Evolutionary conservation across 2,329 filamentous ascomycete species (phyloP), one percentile per base, ranked within the genome.

Genomic region (Ophiostoma ulmi): DNA sequence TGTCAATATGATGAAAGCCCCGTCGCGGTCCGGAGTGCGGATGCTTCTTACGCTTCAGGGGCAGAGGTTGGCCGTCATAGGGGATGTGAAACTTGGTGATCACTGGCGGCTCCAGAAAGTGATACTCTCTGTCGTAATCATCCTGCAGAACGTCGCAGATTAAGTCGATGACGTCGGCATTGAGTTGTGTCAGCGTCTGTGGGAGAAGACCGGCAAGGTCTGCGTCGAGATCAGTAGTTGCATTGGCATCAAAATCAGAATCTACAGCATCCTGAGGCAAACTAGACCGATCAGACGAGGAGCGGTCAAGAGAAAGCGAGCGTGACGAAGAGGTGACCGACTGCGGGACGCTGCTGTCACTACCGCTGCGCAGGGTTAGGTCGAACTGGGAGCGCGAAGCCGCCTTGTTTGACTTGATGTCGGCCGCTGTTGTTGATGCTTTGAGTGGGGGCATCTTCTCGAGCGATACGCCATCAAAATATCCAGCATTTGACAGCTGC

Each of bases 91-190:
- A 77, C 52, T 73, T 77, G 20, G 72, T 73, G 7, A 83, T 73
- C 1, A 76, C 75, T 3, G 63, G 17, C 36, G 81, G 84, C 55
- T 83, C 80, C 2, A 85, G 77, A 55, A 83, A 75, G 73, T 84
- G 83, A 17, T 78, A 79, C 75, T 89, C 87, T 7, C 76, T 78
- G 6, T 84, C 88, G 7, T 79, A 77, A 73, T 90, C 87, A 69
- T 86, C 81, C 75, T 87, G 81, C 3, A 87, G 80, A 2, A 87
- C 80, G 74, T 89, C 84, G 74, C 87, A 89, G 26, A 90, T 80
- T 73, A 90, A 85, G 70, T 88, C 83, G 44, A 90, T 81, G 0
- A 87, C 78, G 52, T 87, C 84, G 3, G 86, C 80, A 71, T 84
- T 84, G 3, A 91, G 79, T 2, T 78, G 80, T 0, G 82, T 82